phyloP scores from a whole-genome alignment of 306 rosid genomes.

The Heteromeles arbutifolia region DNA sequence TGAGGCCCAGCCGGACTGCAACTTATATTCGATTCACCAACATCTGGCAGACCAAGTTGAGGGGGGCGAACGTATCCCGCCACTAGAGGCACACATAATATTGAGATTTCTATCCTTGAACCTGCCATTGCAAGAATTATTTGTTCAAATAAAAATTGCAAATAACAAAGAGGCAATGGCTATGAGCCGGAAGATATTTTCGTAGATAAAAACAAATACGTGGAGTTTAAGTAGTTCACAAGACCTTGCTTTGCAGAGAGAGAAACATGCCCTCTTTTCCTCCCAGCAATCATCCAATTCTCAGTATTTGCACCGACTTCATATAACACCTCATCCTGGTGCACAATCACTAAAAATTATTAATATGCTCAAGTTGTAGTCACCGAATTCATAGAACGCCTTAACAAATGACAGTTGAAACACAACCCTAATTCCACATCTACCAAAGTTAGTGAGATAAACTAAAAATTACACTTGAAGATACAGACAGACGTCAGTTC shows the following conservation, averaged over 20 bases:
- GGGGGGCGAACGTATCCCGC: slow-evolving; percentile 97
- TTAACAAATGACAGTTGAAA: background rate
- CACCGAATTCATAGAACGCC: background rate
- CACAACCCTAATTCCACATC: background rate
- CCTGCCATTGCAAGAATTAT: slow-evolving; percentile 35
- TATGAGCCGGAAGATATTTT: background rate
- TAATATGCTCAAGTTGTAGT: background rate
- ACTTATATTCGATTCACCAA: slow-evolving; percentile 69
- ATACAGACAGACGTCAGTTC: background rate
- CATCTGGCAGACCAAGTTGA: slow-evolving; percentile 70
- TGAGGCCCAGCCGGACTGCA: slow-evolving; percentile 95
- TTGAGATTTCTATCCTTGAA: slow-evolving; percentile 74
- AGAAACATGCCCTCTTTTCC: slow-evolving; percentile 88
- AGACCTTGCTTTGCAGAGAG: slow-evolving; percentile 74
- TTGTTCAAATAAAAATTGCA: slow-evolving; percentile 10
- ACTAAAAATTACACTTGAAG: background rate
- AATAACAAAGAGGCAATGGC: background rate
- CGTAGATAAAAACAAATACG: background rate
- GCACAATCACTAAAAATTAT: slow-evolving; percentile 14
- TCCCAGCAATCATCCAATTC: slow-evolving; percentile 97
- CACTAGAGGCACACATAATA: slow-evolving; percentile 81
- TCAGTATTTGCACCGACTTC: slow-evolving; percentile 82
- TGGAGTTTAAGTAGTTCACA: background rate
- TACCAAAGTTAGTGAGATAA: background rate
- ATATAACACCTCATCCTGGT: slow-evolving; percentile 75